Percentiles rank a stretch among this genome's conserved stretches.
Evolutionary conservation across 1,284 basidiomycete genomes (phyloP).

Genomic region (Trichosporon sp.): DNA sequence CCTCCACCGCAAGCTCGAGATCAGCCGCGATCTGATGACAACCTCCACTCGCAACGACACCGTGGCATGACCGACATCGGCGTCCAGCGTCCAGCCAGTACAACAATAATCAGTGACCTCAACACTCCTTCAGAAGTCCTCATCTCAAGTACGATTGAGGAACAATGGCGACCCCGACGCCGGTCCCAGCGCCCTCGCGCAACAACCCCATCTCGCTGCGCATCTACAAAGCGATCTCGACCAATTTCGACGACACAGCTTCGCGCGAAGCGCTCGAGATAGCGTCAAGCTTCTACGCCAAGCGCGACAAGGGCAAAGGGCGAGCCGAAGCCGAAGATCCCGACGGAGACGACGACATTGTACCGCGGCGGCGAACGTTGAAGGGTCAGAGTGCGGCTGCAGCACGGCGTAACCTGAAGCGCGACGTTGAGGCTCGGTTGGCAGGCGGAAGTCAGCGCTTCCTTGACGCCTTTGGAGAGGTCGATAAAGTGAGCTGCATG

Average conservation of each 20-base stretch:
- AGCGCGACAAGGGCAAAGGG: constrained; percentile 2
- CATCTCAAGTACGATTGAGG: neutral
- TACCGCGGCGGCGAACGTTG: constrained; percentile 35
- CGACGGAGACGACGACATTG: constrained; percentile 13
- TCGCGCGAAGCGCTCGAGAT: constrained; percentile 76
- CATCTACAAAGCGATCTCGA: constrained; percentile 81
- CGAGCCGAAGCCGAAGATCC: constrained; percentile 6
- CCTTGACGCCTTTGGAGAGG: constrained; percentile 72
- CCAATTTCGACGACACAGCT: constrained; percentile 67
- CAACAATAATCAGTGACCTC: neutral
- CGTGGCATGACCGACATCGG: neutral
- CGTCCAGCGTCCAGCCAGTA: neutral
- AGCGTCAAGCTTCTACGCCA: constrained; percentile 66
- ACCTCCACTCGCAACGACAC: neutral
- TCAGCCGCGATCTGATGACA: neutral
- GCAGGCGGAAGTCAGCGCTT: constrained; percentile 74
- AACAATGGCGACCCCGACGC: constrained; percentile 12
- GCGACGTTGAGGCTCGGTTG: constrained; percentile 75
- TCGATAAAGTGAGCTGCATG: constrained; percentile 66
- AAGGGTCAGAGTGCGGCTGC: constrained; percentile 50
- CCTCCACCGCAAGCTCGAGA: too few species aligned
- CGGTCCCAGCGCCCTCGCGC: constrained; percentile 28
- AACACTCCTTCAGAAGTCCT: neutral
- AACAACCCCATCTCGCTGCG: constrained; percentile 65
- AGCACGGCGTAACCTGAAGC: constrained; percentile 69